Evolutionary conservation across 2,329 filamentous ascomycete genomes (phyloP).

Genomic region (Blumeriella jaapii): DNA sequence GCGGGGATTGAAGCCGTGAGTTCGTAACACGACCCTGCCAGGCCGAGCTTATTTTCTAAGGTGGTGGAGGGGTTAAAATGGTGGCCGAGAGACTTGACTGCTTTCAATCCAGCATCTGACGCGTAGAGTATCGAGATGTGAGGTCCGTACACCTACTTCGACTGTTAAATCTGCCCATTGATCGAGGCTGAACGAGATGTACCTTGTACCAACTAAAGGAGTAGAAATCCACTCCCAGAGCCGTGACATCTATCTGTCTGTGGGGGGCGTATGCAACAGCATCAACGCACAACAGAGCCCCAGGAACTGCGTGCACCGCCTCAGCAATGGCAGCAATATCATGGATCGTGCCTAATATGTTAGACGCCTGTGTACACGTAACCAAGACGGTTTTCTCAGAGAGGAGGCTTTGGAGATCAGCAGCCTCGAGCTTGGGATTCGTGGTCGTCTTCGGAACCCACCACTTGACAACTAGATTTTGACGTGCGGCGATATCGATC

Average conservation of each 20-base stretch:
- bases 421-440: slow-evolving; percentile 47
- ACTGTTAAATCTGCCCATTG: neutral
- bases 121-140: slow-evolving; percentile 64
- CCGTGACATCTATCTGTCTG: slow-evolving; percentile 54
- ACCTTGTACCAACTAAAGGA: slow-evolving; percentile 72
- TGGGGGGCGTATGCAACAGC: slow-evolving; percentile 70
- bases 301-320: slow-evolving; percentile 35
- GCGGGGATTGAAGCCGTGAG: slow-evolving; percentile 49
- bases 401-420: slow-evolving; percentile 47
- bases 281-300: slow-evolving; percentile 59
- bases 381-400: slow-evolving; percentile 56
- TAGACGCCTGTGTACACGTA: slow-evolving; percentile 61
- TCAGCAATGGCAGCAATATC: slow-evolving; percentile 45
- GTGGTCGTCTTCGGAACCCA: slow-evolving; percentile 42
- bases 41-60: slow-evolving; percentile 54
- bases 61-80: slow-evolving; percentile 53
- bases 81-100: slow-evolving; percentile 48
- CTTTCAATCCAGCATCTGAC: slow-evolving; percentile 40
- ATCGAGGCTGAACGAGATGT: neutral
- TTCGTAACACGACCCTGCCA: slow-evolving; percentile 62
- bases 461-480: slow-evolving; percentile 55
- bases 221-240: slow-evolving; percentile 63
- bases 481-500: slow-evolving; percentile 53
- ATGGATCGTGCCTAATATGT: slow-evolving; percentile 62
- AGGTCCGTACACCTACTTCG: slow-evolving; percentile 52